Conservation (phyloP, 306 rosid genomes). For the Prunus persica region DNA sequence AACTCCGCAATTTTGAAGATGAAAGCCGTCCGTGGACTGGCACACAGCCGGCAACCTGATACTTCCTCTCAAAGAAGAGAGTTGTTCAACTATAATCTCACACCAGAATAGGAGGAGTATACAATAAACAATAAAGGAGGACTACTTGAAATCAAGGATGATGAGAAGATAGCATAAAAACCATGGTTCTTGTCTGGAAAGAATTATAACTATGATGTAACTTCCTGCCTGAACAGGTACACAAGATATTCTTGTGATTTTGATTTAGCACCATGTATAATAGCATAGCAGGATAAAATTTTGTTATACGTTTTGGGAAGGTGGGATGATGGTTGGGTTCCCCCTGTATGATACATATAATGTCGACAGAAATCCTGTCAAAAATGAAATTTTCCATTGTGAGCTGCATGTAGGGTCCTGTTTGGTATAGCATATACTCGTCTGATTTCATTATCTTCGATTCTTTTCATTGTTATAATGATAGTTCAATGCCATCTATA, state of each 20-base stretch:
- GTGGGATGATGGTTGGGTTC: not conserved
- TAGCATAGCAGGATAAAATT: not conserved
- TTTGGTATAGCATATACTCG: no score
- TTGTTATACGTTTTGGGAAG: not conserved
- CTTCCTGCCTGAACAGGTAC: slow-evolving; percentile 4
- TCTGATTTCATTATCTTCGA: no score
- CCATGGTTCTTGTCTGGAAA: not conserved
- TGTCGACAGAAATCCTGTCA: not conserved
- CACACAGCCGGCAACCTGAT: slow-evolving; percentile 51
- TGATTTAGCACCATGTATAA: not conserved
- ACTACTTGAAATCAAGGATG: not conserved
- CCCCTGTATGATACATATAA: not conserved
- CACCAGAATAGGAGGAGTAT: not conserved
- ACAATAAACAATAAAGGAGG: not conserved
- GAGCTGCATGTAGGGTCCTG: no score
- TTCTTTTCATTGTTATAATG: no score
- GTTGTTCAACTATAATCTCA: not conserved
- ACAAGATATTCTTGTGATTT: not conserved
- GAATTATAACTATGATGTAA: not conserved
- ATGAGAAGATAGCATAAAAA: not conserved
- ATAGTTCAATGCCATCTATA: no score
- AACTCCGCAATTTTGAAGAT: slow-evolving; percentile 33
- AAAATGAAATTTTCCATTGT: not conserved
- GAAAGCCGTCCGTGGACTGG: slow-evolving; percentile 52
- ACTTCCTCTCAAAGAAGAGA: not conserved